phyloP scores from a whole-genome alignment of 495 filamentous ascomycete genomes.

The Xylaria palmicola region DNA sequence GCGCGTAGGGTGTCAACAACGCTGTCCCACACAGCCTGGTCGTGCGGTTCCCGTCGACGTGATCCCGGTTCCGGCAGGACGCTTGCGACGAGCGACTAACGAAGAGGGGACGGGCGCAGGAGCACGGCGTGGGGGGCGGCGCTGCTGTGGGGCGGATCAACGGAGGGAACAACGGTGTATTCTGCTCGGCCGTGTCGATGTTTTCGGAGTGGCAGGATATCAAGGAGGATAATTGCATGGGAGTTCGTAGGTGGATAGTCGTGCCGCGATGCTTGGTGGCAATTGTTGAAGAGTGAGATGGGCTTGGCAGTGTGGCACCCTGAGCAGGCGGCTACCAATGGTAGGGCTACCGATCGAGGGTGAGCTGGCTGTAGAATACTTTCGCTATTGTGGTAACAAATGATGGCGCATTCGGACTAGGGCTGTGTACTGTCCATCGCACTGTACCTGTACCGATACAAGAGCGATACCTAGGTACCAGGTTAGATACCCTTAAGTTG shows the following conservation, averaged over 20 bases:
- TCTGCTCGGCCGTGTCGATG: not conserved
- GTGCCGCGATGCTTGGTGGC: not conserved
- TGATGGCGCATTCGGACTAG: too few species aligned
- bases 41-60: conserved; percentile 1
- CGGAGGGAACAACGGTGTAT: not conserved
- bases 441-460: too few species aligned
- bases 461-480: too few species aligned
- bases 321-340: too few species aligned
- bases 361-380: too few species aligned
- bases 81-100: not conserved
- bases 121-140: not conserved
- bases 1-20: too few species aligned
- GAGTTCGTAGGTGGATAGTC: not conserved
- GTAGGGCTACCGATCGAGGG: too few species aligned
- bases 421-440: too few species aligned
- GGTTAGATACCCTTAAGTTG: too few species aligned
- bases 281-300: not conserved
- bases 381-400: too few species aligned
- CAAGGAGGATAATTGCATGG: not conserved
- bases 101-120: not conserved
- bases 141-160: not conserved
- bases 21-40: too few species aligned
- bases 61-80: not conserved
- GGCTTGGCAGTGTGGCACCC: not conserved
- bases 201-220: not conserved